These are phyloP conservation scores for Cucurbita pepo DNA, from an alignment of 306 rosid species.

Conservation along the genomic window DNA sequence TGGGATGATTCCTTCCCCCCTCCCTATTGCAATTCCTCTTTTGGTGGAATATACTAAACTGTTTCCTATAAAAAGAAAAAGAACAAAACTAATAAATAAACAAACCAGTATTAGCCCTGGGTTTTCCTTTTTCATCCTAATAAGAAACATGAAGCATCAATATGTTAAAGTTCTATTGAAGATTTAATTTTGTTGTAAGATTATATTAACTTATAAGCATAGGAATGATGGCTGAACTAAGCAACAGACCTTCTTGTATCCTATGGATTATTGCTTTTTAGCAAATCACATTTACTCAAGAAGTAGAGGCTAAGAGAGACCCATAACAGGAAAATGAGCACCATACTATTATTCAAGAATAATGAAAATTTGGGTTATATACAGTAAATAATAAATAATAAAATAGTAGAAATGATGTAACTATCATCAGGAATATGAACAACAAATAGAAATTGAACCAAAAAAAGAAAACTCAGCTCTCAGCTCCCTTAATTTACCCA, in stretches of 20 bases:
- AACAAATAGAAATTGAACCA: background rate
- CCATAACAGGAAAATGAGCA: background rate
- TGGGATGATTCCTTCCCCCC: background rate
- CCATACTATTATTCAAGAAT: background rate
- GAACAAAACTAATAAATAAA: background rate
- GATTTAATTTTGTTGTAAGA: no score
- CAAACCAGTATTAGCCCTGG: background rate
- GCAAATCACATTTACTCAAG: background rate
- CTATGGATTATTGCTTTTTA: background rate
- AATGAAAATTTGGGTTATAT: background rate
- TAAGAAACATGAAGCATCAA: no score
- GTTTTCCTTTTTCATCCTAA: no score
- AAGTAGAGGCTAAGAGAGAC: background rate
- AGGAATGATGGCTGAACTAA: background rate
- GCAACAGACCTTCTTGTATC: background rate
- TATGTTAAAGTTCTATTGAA: no score
- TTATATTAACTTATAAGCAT: background rate
- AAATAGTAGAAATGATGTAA: background rate
- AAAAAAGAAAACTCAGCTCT: background rate
- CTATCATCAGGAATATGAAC: background rate
- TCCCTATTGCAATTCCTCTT: background rate
- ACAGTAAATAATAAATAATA: no score
- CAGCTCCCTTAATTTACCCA: slow-evolving; percentile 26
- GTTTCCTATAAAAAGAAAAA: background rate
- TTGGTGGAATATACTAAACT: background rate